Evolutionary conservation across 2,329 filamentous ascomycete species (phyloP), one percentile per base, ranked within the genome.

Genomic region (Botrytis squamosa): DNA sequence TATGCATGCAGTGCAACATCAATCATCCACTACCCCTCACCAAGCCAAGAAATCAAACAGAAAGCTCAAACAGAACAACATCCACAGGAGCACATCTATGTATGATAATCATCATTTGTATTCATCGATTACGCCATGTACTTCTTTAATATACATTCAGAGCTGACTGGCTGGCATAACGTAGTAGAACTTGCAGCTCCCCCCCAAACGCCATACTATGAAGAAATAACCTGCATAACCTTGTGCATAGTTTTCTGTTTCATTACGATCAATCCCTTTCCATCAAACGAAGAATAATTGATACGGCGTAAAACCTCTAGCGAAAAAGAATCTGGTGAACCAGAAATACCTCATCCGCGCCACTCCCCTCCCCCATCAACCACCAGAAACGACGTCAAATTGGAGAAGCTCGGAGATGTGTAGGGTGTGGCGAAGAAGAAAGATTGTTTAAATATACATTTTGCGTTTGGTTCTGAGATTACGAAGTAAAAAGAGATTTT

Each of bases 171-270:
- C 63, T 44, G 49, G 57, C 57, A 49, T 52, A 16, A 36, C 42
- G 33, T 40, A 40, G 10, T 20, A 71, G 18, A 29, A 52, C 59
- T 55, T 62, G 44, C 42, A 59, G 70, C 42, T 38, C 55, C 63
- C 74, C 4, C 71, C 69, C 14, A 46, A 75, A 76, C 76, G 75
- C 75, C 76, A 72, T 70, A 72, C 63, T 38, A 42, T 38, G 63
- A 70, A 59, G 59, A 65, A n/a, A 70, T 20, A 59, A 49, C 46
- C n/a, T 52, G 64, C 73, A 69, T 52, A 59, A 42, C 71, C 71
- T 70, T 75, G 65, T 70, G 73, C 71, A 66, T 20, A 36, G 33
- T 42, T n/a, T 73, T 74, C 72, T 64, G 71, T 71, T 66, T 70
- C 72, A 29, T 77, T 72, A 57, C n/a, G 2, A 29, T 40, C 42